phyloP scores from a whole-genome alignment of 2,329 filamentous ascomycete species.

The Aureobasidium lini region DNA sequence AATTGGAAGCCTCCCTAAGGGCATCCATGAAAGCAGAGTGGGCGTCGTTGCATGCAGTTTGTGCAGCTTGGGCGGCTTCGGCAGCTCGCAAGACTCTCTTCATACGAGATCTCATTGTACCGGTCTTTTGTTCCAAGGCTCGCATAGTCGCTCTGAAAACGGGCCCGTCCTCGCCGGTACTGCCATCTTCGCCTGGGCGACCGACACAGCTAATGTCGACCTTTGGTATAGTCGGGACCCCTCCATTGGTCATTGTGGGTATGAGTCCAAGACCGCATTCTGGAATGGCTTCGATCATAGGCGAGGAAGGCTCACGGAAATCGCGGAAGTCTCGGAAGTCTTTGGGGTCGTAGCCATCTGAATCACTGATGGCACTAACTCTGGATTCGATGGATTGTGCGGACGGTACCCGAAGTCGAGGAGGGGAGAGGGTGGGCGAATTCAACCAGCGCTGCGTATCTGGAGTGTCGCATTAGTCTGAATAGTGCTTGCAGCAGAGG shows the following conservation, averaged over 20 bases:
- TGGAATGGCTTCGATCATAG: slow-evolving; percentile 40
- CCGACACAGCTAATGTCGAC: slow-evolving; percentile 67
- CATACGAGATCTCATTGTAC: slow-evolving; percentile 87
- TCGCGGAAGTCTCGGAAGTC: slow-evolving; percentile 29
- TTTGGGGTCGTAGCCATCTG: slow-evolving; percentile 45
- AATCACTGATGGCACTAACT: slow-evolving; percentile 52
- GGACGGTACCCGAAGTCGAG: slow-evolving; percentile 75
- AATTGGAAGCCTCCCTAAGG: slow-evolving; percentile 76
- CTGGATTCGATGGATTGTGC: slow-evolving; percentile 78
- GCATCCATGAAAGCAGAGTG: slow-evolving; percentile 77
- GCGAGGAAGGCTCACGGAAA: slow-evolving; percentile 39
- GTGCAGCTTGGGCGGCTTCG: slow-evolving; percentile 76
- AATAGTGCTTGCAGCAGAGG: neutral
- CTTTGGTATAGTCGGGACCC: slow-evolving; percentile 49
- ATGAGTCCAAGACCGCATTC: slow-evolving; percentile 40
- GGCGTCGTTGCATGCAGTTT: slow-evolving; percentile 77
- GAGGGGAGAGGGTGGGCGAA: slow-evolving; percentile 59
- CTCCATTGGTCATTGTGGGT: slow-evolving; percentile 29
- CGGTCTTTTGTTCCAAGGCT: slow-evolving; percentile 89
- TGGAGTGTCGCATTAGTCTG: slow-evolving; percentile 16
- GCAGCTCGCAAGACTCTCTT: slow-evolving; percentile 93
- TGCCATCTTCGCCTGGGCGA: slow-evolving; percentile 76
- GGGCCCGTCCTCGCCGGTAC: slow-evolving; percentile 82
- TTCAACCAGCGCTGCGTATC: slow-evolving; percentile 33
- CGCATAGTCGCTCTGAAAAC: slow-evolving; percentile 96